phyloP scores from a whole-genome alignment of 257 asterid genomes.

The Plantago elongata region DNA sequence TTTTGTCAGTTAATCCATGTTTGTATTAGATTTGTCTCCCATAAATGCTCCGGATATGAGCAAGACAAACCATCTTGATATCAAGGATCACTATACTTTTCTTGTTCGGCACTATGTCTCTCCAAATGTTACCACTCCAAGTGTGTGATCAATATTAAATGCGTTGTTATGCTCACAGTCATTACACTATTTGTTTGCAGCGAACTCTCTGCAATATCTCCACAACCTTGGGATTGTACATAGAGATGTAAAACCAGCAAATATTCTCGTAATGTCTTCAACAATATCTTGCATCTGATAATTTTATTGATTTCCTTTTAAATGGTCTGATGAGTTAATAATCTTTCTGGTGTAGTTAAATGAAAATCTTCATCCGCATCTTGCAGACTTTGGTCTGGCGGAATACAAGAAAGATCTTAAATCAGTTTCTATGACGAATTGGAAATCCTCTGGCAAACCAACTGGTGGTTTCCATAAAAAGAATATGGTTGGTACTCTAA shows the following conservation, averaged over 20 bases:
- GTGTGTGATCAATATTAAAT: constrained; percentile 8
- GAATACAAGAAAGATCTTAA: constrained; percentile 69
- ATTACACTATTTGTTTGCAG: constrained; percentile 53
- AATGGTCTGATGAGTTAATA: constrained; percentile 20
- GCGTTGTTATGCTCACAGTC: constrained; percentile 21
- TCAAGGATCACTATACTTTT: neutral
- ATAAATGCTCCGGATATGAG: too few relatives aligned
- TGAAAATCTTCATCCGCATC: constrained; percentile 52
- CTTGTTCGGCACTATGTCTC: neutral
- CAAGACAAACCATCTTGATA: too few relatives aligned
- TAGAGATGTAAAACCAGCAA: constrained; percentile 97
- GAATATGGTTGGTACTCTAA: constrained; percentile 94
- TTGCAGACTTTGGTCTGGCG: constrained; percentile 95
- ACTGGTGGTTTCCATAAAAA: constrained; percentile 96
- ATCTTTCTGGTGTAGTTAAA: constrained; percentile 54
- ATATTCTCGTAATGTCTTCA: constrained; percentile 78
- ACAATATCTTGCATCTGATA: neutral
- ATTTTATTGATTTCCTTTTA: constrained; percentile 4
- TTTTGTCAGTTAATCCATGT: too few relatives aligned
- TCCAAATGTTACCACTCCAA: neutral
- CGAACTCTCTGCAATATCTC: constrained; percentile 74
- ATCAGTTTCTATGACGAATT: constrained; percentile 54
- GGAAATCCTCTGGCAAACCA: constrained; percentile 93
- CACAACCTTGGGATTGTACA: constrained; percentile 92
- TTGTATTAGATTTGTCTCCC: too few relatives aligned